A percentile compares a stretch with the other conserved stretches of the same genome.
Conservation (phyloP, 352 stramenopile genomes). For the Phytophthora pisi region DNA sequence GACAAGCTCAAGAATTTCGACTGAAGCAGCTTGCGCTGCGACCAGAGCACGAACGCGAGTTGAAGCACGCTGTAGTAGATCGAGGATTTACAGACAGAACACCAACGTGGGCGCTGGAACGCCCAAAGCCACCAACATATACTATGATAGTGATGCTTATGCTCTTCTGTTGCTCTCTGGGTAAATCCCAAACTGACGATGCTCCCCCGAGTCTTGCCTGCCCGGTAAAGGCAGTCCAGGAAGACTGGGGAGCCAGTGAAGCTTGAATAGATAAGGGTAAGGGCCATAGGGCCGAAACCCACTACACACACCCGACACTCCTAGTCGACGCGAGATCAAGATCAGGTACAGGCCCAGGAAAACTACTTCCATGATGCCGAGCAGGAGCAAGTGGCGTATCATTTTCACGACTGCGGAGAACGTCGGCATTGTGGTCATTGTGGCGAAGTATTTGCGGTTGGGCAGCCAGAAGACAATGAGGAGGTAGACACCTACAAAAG, state of each 20-base stretch:
- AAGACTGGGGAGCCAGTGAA: too few species aligned
- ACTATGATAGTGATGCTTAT: too few species aligned
- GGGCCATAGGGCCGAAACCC: too few species aligned
- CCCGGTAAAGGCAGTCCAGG: too few species aligned
- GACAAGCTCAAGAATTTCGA: constrained; percentile 19
- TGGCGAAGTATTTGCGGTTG: constrained; percentile 24
- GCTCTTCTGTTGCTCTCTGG: too few species aligned
- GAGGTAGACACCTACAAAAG: constrained; percentile 17
- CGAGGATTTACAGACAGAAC: too few species aligned
- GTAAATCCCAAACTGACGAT: too few species aligned
- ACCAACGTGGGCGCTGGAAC: too few species aligned
- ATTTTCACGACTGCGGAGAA: constrained; percentile 11
- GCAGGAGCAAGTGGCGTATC: constrained; percentile 1
- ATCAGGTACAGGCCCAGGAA: constrained; percentile 1
- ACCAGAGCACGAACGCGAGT: constrained; percentile 7
- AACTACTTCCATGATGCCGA: constrained; percentile 7
- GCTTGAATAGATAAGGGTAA: too few species aligned
- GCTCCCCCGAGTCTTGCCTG: too few species aligned
- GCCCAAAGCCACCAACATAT: too few species aligned
- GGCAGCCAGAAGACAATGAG: constrained; percentile 18
- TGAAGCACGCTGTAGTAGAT: background rate
- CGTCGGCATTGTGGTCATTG: constrained; percentile 15
- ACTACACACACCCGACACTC: constrained; percentile 27
- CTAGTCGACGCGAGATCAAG: background rate
- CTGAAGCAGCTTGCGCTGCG: constrained; percentile 22